Evolutionary conservation across 2,329 filamentous ascomycete genomes (phyloP).

Genomic region (Teratosphaeriaceae sp.): DNA sequence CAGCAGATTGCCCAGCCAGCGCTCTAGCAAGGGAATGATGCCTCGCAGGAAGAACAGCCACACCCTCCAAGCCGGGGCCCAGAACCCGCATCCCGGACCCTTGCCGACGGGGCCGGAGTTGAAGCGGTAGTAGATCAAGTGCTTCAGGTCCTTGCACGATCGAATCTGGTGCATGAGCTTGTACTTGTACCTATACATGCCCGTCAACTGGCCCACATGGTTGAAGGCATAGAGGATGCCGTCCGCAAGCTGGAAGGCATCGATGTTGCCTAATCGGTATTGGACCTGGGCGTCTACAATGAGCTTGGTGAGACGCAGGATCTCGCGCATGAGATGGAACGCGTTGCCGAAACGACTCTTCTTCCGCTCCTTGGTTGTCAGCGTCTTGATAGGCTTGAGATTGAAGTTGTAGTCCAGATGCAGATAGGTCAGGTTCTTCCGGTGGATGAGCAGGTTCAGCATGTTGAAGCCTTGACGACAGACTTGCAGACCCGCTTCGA

Average conservation of each 20-base stretch:
- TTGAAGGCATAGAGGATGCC: slow-evolving; percentile 99
- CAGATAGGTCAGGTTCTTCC: slow-evolving; percentile 96
- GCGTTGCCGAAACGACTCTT: slow-evolving; percentile 99
- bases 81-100: slow-evolving; percentile 96
- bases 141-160: slow-evolving; percentile 97
- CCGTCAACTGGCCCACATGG: slow-evolving; percentile 94
- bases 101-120: slow-evolving; percentile 96
- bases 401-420: slow-evolving; percentile 99
- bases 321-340: slow-evolving; percentile 98
- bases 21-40: slow-evolving; percentile 91
- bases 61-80: slow-evolving; percentile 96
- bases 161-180: slow-evolving; percentile 99
- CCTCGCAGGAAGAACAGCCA: slow-evolving; percentile 99
- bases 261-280: slow-evolving; percentile 94
- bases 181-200: slow-evolving; percentile 99
- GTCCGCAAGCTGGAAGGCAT: slow-evolving; percentile 96
- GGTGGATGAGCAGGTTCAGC: slow-evolving; percentile 93
- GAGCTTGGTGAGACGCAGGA: slow-evolving; percentile 87
- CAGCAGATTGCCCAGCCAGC: slow-evolving; percentile 94
- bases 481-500: slow-evolving; percentile 95
- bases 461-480: slow-evolving; percentile 99
- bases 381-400: slow-evolving; percentile 94
- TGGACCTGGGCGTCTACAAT: slow-evolving; percentile 99
- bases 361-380: slow-evolving; percentile 98
- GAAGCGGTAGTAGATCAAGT: slow-evolving; percentile 98